A percentile compares a stretch with the other conserved stretches of the same genome.
Conservation (phyloP, 352 stramenopile genomes). For the Globisporangium orthogonon region DNA sequence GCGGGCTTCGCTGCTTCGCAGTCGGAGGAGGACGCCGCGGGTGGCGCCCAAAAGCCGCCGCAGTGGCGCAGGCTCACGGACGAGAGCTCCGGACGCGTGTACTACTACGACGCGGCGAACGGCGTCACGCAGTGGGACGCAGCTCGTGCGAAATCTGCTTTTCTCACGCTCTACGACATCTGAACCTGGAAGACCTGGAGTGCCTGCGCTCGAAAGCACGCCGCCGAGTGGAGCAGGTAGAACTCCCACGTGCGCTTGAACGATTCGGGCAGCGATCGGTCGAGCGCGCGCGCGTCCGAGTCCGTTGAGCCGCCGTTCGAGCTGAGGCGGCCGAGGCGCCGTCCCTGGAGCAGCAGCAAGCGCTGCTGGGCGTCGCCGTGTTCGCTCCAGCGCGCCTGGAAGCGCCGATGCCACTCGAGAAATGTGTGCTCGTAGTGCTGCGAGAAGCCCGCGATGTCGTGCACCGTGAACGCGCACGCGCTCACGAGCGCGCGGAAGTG, state of each 20-base stretch:
- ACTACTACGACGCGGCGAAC: conserved; percentile 74
- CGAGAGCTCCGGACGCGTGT: conserved; percentile 44
- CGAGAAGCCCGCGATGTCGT: conserved; percentile 57
- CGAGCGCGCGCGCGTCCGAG: conserved; percentile 6
- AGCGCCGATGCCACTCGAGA: conserved; percentile 76
- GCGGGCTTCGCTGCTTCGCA: conserved; percentile 19
- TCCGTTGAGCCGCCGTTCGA: background rate
- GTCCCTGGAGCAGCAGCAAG: conserved; percentile 4
- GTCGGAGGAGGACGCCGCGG: conserved; percentile 4
- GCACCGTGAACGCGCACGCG: conserved; percentile 53
- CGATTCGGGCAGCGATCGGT: conserved; percentile 48
- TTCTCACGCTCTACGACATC: conserved; percentile 23
- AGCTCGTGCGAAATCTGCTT: no score
- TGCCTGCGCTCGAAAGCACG: conserved; percentile 67
- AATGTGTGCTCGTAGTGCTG: conserved; percentile 85
- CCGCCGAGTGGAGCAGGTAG: conserved; percentile 83
- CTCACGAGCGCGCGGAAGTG: conserved; percentile 37
- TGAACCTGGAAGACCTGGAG: conserved; percentile 69
- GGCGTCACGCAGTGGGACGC: conserved; percentile 70
- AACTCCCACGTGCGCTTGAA: conserved; percentile 88
- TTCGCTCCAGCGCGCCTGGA: conserved; percentile 49
- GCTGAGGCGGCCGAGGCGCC: conserved; percentile 10
- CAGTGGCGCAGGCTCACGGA: conserved; percentile 65
- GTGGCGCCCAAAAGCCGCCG: conserved; percentile 13
- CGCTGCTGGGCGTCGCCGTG: conserved; percentile 8